A percentile compares a stretch with the other conserved stretches of the same genome.
Evolutionary conservation across 495 filamentous ascomycete species (phyloP).

Genomic region (Neurospora sp.): DNA sequence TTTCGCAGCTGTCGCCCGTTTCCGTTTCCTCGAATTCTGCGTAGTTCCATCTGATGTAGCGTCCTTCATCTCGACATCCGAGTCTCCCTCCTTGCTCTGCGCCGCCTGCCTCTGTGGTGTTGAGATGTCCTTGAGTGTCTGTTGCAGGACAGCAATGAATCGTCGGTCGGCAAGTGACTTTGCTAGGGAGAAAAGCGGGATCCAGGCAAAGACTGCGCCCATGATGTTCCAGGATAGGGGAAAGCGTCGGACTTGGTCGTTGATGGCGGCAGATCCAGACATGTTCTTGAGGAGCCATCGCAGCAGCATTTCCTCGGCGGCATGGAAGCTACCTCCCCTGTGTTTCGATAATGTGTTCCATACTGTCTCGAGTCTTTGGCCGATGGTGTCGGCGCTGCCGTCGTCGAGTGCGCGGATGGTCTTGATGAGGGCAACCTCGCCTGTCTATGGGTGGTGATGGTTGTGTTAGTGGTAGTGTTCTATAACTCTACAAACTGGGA

Average conservation of each 20-base stretch:
- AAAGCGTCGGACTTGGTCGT: slow-evolving; percentile 36
- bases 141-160: slow-evolving; percentile 31
- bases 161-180: slow-evolving; percentile 35
- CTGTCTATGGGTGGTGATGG: slow-evolving; percentile 5
- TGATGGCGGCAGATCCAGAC: slow-evolving; percentile 27
- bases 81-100: slow-evolving; percentile 1
- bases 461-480: background rate
- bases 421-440: slow-evolving; percentile 16
- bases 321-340: slow-evolving; percentile 27
- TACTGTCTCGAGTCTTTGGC: slow-evolving; percentile 30
- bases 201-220: slow-evolving; percentile 27
- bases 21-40: slow-evolving; percentile 27
- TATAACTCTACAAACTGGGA: no score
- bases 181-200: slow-evolving; percentile 34
- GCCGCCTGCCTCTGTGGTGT: slow-evolving; percentile 10
- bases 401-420: slow-evolving; percentile 29
- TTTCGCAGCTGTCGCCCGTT: slow-evolving; percentile 15
- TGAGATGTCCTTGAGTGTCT: slow-evolving; percentile 33
- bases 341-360: slow-evolving; percentile 25
- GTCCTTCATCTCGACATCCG: slow-evolving; percentile 22
- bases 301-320: slow-evolving; percentile 37
- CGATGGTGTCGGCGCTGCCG: slow-evolving; percentile 22
- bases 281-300: slow-evolving; percentile 42
- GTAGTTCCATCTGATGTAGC: slow-evolving; percentile 2
- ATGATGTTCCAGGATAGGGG: slow-evolving; percentile 35